Evolutionary conservation across 371 early-diverging fungal genomes (phyloP), one percentile per base, ranked within the genome.

Genomic region (Dentiscutata heterogama): DNA sequence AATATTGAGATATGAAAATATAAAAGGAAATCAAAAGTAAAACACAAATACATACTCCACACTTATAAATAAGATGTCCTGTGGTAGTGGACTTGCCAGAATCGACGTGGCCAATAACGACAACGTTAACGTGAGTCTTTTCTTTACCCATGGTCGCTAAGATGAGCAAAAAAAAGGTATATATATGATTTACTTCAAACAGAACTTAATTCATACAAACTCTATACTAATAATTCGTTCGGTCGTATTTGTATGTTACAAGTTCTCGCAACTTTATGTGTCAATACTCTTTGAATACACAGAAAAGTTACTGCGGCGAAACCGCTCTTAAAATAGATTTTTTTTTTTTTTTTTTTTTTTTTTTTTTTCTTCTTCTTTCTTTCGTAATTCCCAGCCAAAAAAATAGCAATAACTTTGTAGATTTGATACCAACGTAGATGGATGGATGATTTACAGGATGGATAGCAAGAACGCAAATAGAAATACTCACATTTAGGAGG

Each of bases 101-200:
- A 92, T 98, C 99, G 94, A 99, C 99, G 96, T 99, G 99, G 84
- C 99, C 99, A 88, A 99, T 98, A 92, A 99, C 98, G 90, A 99
- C 97, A 91, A 99, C 94, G 94, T 95, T 96, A 89, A 97, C 93
- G 93, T 96, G 96, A 88, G 86, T 88, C 93, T 97, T 97, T 87
- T 96, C 97, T 89, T 97, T 96, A 87, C 97, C 97, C 97, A 97
- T 96, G 46, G 18, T 42, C 39, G 46, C 46, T 46, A 4, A 70
- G 70, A 70, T 70, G 70, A 42, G 22, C 5, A 70, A 70, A 68
- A 35, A 46, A 39, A 42, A 31, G 14, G 22, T 5, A 65, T 68
- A 58, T 22, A 10, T 10, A 5, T 58, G 22, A 22, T 58, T 18
- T n/a, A 22, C 22, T 58, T 58, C 14, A 20, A 58, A 58, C n/a